phyloP scores from a whole-genome alignment of 192 early-diverging fungal genomes.

The Gaertneriomyces sp. region DNA sequence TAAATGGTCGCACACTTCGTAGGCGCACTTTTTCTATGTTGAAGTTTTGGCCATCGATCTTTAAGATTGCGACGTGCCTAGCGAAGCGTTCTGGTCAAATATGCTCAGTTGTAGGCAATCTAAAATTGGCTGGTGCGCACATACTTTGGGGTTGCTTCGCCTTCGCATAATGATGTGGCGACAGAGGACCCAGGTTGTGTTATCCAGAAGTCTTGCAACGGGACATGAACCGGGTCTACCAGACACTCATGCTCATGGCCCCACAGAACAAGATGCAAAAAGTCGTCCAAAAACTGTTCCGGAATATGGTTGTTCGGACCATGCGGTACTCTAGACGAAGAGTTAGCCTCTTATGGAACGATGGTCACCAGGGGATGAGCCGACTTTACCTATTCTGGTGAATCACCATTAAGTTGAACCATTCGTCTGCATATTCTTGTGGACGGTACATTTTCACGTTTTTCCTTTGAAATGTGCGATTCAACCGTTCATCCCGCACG shows the following conservation, averaged over 20 bases:
- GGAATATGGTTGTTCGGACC: conserved; percentile 83
- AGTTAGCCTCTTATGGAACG: not conserved
- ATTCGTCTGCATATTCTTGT: conserved; percentile 59
- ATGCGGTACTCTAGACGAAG: conserved; percentile 60
- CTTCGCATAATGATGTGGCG: conserved; percentile 81
- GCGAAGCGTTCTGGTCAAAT: not conserved
- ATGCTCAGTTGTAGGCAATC: conserved; percentile 2
- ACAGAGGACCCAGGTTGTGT: conserved; percentile 92
- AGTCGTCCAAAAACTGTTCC: conserved; percentile 75
- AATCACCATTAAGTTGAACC: conserved; percentile 88
- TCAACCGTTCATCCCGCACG: conserved; percentile 83
- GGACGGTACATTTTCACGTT: conserved; percentile 74
- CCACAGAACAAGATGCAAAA: conserved; percentile 86
- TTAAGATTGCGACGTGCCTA: conserved; percentile 56
- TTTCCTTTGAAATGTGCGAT: conserved; percentile 68
- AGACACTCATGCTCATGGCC: conserved; percentile 96
- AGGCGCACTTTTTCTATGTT: conserved; percentile 71
- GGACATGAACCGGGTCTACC: conserved; percentile 70
- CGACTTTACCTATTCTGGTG: conserved; percentile 79
- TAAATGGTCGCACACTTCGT: conserved; percentile 81
- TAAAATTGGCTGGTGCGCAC: conserved; percentile 15
- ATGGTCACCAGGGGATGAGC: not conserved
- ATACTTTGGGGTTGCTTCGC: conserved; percentile 74
- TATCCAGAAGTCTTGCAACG: conserved; percentile 66
- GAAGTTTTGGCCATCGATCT: conserved; percentile 65